These are phyloP conservation scores for Tricladium varicosporioides DNA, from an alignment of 2,329 filamentous ascomycete genomes.

Conservation along the genomic window DNA sequence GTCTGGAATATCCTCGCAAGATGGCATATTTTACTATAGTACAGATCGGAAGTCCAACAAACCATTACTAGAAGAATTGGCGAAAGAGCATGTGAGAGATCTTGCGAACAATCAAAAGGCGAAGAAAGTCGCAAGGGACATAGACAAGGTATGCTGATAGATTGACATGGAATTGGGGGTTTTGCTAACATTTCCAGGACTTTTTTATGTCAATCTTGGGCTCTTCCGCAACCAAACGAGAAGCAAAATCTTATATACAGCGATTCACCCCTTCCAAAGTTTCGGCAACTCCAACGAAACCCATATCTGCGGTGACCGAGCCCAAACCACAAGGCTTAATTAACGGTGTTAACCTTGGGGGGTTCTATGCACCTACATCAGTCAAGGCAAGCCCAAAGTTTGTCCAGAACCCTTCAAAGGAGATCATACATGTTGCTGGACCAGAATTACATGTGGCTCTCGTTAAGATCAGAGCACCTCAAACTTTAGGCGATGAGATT, in stretches of 20 bases:
- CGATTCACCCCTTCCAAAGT: slow-evolving; percentile 62
- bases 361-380: slow-evolving; percentile 57
- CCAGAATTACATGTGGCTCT: slow-evolving; percentile 71
- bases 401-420: slow-evolving; percentile 45
- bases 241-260: slow-evolving; percentile 87
- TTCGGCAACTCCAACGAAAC: slow-evolving; percentile 20
- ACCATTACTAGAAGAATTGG: slow-evolving; percentile 28
- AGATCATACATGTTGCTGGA: slow-evolving; percentile 5
- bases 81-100: slow-evolving; percentile 30
- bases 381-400: slow-evolving; percentile 61
- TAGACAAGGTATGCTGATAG: slow-evolving; percentile 44
- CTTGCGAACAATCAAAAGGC: slow-evolving; percentile 35
- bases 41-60: slow-evolving; percentile 14
- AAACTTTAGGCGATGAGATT: slow-evolving; percentile 65
- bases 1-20: slow-evolving; percentile 2
- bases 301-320: slow-evolving; percentile 1
- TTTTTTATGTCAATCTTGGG: slow-evolving; percentile 84
- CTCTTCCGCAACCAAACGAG: slow-evolving; percentile 86
- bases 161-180: neutral
- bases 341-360: slow-evolving; percentile 57
- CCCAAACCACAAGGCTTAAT: slow-evolving; percentile 27
- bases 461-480: slow-evolving; percentile 76
- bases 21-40: slow-evolving; percentile 14
- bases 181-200: slow-evolving; percentile 53
- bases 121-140: slow-evolving; percentile 46